Percentiles rank a stretch among this genome's conserved stretches.
These are phyloP conservation scores for Leptographium flavum DNA, from an alignment of 2,329 filamentous ascomycete genomes.

Conservation along the genomic window DNA sequence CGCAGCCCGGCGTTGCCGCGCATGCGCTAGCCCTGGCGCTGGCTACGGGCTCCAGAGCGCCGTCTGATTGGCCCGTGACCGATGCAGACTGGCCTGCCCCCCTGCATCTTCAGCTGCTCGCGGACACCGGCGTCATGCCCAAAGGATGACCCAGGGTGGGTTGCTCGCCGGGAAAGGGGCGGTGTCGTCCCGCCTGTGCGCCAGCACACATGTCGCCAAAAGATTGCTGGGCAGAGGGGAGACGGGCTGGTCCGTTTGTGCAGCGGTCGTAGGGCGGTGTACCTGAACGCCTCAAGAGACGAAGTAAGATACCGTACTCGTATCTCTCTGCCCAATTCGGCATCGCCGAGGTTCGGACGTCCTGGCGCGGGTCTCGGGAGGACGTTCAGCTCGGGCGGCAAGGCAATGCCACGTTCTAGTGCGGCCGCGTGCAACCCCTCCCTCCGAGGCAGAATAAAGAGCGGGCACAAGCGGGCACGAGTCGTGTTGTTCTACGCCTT, in stretches of 20 bases:
- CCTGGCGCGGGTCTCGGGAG: background rate
- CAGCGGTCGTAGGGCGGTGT: background rate
- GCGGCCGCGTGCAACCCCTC: too few species aligned
- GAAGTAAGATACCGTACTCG: too few species aligned
- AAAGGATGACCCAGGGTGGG: background rate
- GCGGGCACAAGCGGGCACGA: too few species aligned
- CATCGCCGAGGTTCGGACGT: too few species aligned
- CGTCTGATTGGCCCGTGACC: background rate
- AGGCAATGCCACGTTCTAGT: background rate
- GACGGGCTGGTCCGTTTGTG: background rate
- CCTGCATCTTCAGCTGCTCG: background rate
- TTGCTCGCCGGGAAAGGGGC: background rate
- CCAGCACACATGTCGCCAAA: too few species aligned
- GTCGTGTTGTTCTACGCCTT: too few species aligned
- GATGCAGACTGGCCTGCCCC: too few species aligned
- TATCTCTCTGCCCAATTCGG: too few species aligned
- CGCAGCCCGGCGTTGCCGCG: too few species aligned
- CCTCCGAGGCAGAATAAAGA: too few species aligned
- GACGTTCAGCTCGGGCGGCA: background rate
- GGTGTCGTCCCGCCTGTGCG: too few species aligned
- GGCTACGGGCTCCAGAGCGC: background rate
- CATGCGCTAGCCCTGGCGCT: background rate
- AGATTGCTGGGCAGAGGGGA: too few species aligned
- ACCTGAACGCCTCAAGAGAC: background rate
- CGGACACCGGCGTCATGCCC: background rate